Conservation (phyloP, 805 yeast genomes). For the Candida incommunis region DNA sequence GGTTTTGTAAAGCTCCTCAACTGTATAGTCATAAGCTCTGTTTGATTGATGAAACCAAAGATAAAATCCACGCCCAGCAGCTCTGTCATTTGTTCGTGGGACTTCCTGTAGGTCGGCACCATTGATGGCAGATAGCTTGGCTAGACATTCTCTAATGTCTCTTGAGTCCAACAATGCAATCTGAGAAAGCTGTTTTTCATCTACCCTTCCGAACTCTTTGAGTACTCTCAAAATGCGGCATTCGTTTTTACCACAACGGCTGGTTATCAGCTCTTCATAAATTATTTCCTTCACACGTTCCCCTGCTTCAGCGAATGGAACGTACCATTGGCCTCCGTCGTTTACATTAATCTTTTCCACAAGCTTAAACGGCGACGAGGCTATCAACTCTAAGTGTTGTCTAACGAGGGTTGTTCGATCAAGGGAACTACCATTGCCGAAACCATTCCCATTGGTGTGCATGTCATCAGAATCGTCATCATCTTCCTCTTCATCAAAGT, state of each 20-base stretch:
- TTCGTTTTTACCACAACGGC: slow-evolving; percentile 33
- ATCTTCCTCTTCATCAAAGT: slow-evolving; percentile 13
- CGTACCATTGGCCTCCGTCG: slow-evolving; percentile 33
- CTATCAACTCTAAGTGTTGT: slow-evolving; percentile 57
- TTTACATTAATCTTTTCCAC: slow-evolving; percentile 38
- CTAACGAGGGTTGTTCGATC: slow-evolving; percentile 23
- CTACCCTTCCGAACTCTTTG: slow-evolving; percentile 52
- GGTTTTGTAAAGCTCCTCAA: slow-evolving; percentile 33
- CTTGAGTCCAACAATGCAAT: slow-evolving; percentile 64
- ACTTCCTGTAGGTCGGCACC: slow-evolving; percentile 84
- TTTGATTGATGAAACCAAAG: slow-evolving; percentile 58
- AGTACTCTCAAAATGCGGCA: slow-evolving; percentile 68
- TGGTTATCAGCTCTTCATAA: slow-evolving; percentile 22
- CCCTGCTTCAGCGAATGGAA: slow-evolving; percentile 20
- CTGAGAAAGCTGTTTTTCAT: slow-evolving; percentile 72
- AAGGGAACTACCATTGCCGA: neutral
- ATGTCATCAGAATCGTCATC: slow-evolving; percentile 6
- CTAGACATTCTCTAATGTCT: slow-evolving; percentile 57
- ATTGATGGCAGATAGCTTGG: slow-evolving; percentile 52
- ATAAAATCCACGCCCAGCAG: slow-evolving; percentile 77
- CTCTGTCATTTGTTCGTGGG: slow-evolving; percentile 82
- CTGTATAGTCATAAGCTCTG: slow-evolving; percentile 33
- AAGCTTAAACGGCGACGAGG: slow-evolving; percentile 44
- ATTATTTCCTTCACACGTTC: slow-evolving; percentile 16
- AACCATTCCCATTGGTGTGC: slow-evolving; percentile 4